These are phyloP conservation scores for Colletotrichum karsti DNA, from an alignment of 2,329 filamentous ascomycete species.

Conservation along the genomic window DNA sequence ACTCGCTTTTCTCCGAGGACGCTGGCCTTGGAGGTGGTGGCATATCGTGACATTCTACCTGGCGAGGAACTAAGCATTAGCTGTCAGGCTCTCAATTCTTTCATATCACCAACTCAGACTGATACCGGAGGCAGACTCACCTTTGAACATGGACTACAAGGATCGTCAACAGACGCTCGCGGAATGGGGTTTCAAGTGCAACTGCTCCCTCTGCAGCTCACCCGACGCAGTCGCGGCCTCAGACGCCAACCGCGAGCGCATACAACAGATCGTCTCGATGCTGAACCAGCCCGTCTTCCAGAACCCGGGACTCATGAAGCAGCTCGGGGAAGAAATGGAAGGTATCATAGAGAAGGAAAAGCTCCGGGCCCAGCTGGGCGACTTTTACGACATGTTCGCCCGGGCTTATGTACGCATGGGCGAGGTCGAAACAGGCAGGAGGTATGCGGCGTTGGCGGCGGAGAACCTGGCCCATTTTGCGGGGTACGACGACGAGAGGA, in stretches of 20 bases:
- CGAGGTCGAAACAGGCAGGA: constrained; percentile 28
- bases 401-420: constrained; percentile 32
- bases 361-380: constrained; percentile 34
- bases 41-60: constrained; percentile 42
- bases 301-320: constrained; percentile 10
- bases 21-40: constrained; percentile 41
- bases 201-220: constrained; percentile 35
- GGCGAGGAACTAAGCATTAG: constrained; percentile 46
- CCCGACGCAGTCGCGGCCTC: constrained; percentile 28
- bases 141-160: constrained; percentile 34
- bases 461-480: constrained; percentile 32
- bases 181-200: constrained; percentile 39
- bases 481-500: constrained; percentile 34
- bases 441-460: constrained; percentile 31
- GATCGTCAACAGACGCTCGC: constrained; percentile 33
- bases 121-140: constrained; percentile 32
- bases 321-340: constrained; percentile 31
- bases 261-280: constrained; percentile 33
- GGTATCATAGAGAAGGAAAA: constrained; percentile 32
- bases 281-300: constrained; percentile 29
- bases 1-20: constrained; percentile 40
- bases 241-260: constrained; percentile 32
- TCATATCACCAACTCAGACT: neutral
- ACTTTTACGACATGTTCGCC: constrained; percentile 33
- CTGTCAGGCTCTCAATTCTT: constrained; percentile 34